Evolutionary conservation across 2,329 filamentous ascomycete genomes (phyloP), one percentile per base, ranked within the genome.

Genomic region (Botrytis pseudocinerea): DNA sequence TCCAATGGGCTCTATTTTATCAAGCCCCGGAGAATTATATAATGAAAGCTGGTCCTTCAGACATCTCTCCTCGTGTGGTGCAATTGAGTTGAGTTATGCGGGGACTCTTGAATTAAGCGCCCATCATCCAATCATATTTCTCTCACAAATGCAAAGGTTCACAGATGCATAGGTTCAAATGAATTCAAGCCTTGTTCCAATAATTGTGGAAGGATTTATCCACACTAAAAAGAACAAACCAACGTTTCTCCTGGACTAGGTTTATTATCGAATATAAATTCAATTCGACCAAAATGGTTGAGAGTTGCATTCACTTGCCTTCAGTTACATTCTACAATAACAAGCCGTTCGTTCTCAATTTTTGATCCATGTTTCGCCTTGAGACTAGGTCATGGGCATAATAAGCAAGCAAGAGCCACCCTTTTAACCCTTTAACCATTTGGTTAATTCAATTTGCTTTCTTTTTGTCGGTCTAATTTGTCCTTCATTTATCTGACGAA

Each of bases 61-160:
- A 63, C 28, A 59, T 54, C 32, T 51, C 69, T 16, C 40, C 38
- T 72, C 51, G 28, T 72, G 70, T 60, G 62, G 35, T 72, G 70
- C 51, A 68, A 68, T 40, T 42, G 48, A 57, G 65, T 68, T 5
- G n/a, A 62, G 42, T 48, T 68, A 72, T 68, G 62, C 70, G 62
- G 62, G 70, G 48, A 40, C 48, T 68, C 32, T 32, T 59, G 42
- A 40, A 35, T 68, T 72, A 72, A 68, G 70, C 70, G 70, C 70
- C 70, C 70, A 68, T 57, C 38, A 35, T 68, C 62, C 70, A 72
- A 72, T 69, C 42, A 69, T 60, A 32, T 68, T 54, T 48, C 57
- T 72, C 16, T 63, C 70, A 63, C 64, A 57, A 72, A 54, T 72
- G 70, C 70, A 68, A n/a, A 68, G 28, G 62, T 68, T 63, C 70